These are phyloP conservation scores for Phyllosticta capitalensis DNA, from an alignment of 2,329 filamentous ascomycete species.

Conservation along the genomic window DNA sequence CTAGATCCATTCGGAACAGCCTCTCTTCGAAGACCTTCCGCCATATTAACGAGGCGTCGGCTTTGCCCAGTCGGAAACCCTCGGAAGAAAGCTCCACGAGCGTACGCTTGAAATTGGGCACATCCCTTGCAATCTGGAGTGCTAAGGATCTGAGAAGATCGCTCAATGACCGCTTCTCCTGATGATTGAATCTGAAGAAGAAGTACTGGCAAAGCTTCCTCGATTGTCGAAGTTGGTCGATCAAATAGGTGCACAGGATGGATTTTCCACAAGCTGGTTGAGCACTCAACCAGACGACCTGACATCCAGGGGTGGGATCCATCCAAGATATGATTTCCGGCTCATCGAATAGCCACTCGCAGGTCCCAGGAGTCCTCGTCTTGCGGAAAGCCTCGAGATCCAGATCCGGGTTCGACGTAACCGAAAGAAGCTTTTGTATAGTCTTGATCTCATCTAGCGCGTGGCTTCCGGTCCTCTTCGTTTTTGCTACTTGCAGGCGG, in stretches of 20 bases:
- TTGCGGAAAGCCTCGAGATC: slow-evolving; percentile 15
- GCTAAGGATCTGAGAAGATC: slow-evolving; percentile 18
- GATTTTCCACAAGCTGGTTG: slow-evolving; percentile 26
- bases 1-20: slow-evolving; percentile 18
- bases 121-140: slow-evolving; percentile 19
- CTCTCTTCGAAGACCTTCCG: slow-evolving; percentile 22
- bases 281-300: slow-evolving; percentile 21
- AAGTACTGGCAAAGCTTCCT: slow-evolving; percentile 18
- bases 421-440: not conserved
- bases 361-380: slow-evolving; percentile 16
- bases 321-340: slow-evolving; percentile 11
- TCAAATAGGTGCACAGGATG: slow-evolving; percentile 20
- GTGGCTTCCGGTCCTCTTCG: not conserved
- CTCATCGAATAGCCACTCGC: slow-evolving; percentile 15
- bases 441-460: not conserved
- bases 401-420: slow-evolving; percentile 8
- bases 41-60: slow-evolving; percentile 22
- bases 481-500: not conserved
- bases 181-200: slow-evolving; percentile 22
- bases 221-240: slow-evolving; percentile 16
- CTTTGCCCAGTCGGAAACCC: slow-evolving; percentile 5
- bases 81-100: slow-evolving; percentile 18
- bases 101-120: slow-evolving; percentile 14
- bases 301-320: not conserved
- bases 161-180: slow-evolving; percentile 16